Conservation (phyloP, 1,284 basidiomycete genomes). For the Cryptococcus sp. region DNA sequence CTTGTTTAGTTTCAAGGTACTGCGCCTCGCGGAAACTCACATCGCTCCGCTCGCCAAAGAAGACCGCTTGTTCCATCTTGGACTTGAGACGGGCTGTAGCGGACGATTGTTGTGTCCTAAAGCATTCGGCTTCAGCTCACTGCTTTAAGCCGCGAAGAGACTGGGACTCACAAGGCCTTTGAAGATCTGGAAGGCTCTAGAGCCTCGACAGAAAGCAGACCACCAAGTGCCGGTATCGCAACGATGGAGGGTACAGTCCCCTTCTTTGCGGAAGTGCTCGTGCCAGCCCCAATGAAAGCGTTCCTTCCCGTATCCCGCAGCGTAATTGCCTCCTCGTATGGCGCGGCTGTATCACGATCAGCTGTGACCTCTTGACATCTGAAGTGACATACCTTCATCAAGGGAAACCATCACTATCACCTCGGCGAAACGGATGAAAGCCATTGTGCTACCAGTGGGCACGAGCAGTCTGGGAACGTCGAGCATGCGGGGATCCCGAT, state of each 20-base stretch:
- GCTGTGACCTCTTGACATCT: neutral
- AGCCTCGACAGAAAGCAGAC: slow-evolving; percentile 45
- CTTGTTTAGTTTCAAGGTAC: neutral
- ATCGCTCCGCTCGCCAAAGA: slow-evolving; percentile 56
- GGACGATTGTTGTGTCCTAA: slow-evolving; percentile 16
- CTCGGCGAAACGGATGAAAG: slow-evolving; percentile 52
- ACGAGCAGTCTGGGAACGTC: slow-evolving; percentile 49
- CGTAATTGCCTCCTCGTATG: slow-evolving; percentile 47
- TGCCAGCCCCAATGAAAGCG: slow-evolving; percentile 44
- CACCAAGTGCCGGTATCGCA: slow-evolving; percentile 43
- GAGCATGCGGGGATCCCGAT: slow-evolving; percentile 50
- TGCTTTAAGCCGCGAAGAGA: neutral
- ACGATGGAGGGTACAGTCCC: slow-evolving; percentile 27
- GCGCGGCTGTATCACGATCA: slow-evolving; percentile 18
- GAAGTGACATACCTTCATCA: slow-evolving; percentile 20
- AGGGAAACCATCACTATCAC: slow-evolving; percentile 49
- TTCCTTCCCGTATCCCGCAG: slow-evolving; percentile 45
- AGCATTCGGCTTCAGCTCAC: neutral
- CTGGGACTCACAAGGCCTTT: slow-evolving; percentile 7
- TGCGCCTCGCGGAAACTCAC: slow-evolving; percentile 13
- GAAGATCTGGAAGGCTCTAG: slow-evolving; percentile 16
- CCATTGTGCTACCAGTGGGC: slow-evolving; percentile 36
- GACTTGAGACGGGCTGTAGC: slow-evolving; percentile 53
- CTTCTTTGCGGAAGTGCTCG: slow-evolving; percentile 1
- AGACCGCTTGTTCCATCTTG: slow-evolving; percentile 60